Conservation (phyloP, 2,329 filamentous ascomycete genomes). For the Colletotrichum paranaense region DNA sequence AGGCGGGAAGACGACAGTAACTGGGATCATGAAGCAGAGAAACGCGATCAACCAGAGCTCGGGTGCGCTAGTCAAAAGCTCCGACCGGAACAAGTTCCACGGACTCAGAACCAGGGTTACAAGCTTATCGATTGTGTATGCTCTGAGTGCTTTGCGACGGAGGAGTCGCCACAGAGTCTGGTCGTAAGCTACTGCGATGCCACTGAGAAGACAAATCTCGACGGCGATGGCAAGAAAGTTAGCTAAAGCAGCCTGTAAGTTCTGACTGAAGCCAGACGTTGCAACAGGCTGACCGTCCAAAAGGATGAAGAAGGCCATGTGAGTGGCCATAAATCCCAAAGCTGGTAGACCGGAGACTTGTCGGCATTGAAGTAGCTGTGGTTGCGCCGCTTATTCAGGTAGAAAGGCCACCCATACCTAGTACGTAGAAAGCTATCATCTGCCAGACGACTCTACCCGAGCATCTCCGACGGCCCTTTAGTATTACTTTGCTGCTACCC, state of each 20-base stretch:
- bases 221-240: slow-evolving; percentile 86
- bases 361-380: neutral
- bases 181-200: slow-evolving; percentile 15
- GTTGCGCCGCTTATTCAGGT: neutral
- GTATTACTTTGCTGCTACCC: neutral
- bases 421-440: neutral
- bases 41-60: slow-evolving; percentile 1
- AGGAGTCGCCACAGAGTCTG: slow-evolving; percentile 13
- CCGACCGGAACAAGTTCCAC: neutral
- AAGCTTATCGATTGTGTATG: slow-evolving; percentile 14
- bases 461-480: neutral
- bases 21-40: slow-evolving; percentile 2
- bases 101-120: neutral
- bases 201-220: slow-evolving; percentile 71
- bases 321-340: slow-evolving; percentile 5
- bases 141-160: neutral
- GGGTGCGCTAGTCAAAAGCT: neutral
- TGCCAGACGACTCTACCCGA: neutral
- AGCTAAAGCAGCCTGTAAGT: slow-evolving; percentile 73
- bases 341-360: neutral
- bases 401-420: neutral
- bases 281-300: neutral
- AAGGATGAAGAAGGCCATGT: neutral
- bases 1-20: slow-evolving; percentile 13
- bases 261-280: neutral